Evolutionary conservation across 1,284 basidiomycete species (phyloP).

Genomic region (Sporisorium iseilematis-ciliati): DNA sequence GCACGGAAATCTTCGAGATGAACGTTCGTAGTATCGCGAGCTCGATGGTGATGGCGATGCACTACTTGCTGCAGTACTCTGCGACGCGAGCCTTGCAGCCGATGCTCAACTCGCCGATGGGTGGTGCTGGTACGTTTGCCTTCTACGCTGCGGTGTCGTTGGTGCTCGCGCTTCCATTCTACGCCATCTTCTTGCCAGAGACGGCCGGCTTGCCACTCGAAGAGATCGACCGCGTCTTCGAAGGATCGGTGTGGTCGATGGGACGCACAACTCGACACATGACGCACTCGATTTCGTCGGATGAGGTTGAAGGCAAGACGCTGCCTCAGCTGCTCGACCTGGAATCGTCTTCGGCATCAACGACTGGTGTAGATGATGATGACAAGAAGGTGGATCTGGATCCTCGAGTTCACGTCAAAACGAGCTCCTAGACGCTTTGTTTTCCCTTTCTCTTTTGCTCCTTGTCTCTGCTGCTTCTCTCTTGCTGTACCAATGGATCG

Average conservation of each 20-base stretch:
- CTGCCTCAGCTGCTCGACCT: constrained; percentile 3
- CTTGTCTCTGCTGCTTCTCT: background rate
- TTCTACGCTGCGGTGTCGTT: constrained; percentile 30
- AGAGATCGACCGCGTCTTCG: constrained; percentile 34
- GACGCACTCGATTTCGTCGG: background rate
- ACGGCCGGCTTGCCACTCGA: constrained; percentile 36
- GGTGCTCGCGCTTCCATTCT: constrained; percentile 29
- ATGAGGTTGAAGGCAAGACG: background rate
- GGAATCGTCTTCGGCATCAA: constrained; percentile 9
- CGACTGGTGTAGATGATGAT: constrained; percentile 7
- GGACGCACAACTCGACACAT: constrained; percentile 7
- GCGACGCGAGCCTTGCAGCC: constrained; percentile 27
- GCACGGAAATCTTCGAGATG: constrained; percentile 37
- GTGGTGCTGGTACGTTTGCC: constrained; percentile 30
- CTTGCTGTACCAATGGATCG: background rate
- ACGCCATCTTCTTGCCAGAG: constrained; percentile 39
- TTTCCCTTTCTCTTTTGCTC: background rate
- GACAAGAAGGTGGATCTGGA: constrained; percentile 11
- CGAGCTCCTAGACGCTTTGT: constrained; percentile 1
- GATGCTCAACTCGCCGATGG: constrained; percentile 40
- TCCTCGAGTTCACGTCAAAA: constrained; percentile 2
- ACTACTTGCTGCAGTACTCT: constrained; percentile 31
- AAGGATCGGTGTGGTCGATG: constrained; percentile 26
- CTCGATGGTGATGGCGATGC: constrained; percentile 33
- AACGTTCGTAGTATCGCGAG: constrained; percentile 26